phyloP scores from a whole-genome alignment of 495 filamentous ascomycete species.

The Aspergillus asperescens region DNA sequence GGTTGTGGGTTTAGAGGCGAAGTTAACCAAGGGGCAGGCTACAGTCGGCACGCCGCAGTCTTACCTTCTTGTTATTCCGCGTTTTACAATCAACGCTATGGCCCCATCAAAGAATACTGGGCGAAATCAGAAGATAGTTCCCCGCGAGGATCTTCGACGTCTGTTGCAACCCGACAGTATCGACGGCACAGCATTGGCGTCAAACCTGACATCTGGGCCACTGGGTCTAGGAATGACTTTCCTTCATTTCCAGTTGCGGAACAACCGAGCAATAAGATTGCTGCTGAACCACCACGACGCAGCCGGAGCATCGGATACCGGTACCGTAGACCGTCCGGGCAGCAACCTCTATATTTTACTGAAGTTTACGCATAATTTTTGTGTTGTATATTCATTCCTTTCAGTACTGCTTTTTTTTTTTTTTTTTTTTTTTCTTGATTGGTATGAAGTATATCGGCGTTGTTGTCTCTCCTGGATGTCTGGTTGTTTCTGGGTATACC shows the following conservation, averaged over 20 bases:
- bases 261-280: neutral
- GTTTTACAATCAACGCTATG: neutral
- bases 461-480: constrained; percentile 2
- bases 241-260: neutral
- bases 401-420: neutral
- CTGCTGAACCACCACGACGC: constrained; percentile 21
- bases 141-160: neutral
- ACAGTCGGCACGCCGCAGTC: neutral
- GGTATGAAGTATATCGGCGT: neutral
- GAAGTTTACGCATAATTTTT: constrained; percentile 19
- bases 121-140: neutral
- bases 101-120: neutral
- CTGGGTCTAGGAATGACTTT: neutral
- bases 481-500: constrained; percentile 14
- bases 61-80: neutral
- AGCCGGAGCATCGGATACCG: constrained; percentile 28
- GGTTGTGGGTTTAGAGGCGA: neutral
- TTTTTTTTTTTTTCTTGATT: neutral
- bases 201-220: neutral
- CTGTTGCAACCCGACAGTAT: neutral
- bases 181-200: neutral
- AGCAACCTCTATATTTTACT: constrained; percentile 9
- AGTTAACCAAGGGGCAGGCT: neutral
- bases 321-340: constrained; percentile 22
- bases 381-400: constrained; percentile 11